Conservation (phyloP, 768 basidiomycete genomes). For the Leccinellum luteum region DNA sequence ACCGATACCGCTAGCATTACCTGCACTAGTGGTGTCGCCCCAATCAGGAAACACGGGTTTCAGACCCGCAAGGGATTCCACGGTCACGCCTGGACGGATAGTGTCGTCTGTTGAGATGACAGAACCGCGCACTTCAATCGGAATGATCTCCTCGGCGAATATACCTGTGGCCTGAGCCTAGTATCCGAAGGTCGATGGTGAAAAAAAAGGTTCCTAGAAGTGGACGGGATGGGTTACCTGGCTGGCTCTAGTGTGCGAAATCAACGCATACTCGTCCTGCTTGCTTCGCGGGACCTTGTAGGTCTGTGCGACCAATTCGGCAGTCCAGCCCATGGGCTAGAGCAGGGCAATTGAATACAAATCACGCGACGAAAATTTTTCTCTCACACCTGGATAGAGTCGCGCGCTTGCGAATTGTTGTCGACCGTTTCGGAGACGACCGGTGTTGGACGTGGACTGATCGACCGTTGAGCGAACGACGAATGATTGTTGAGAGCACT, state of each 20-base stretch:
- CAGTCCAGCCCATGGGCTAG: constrained; percentile 95
- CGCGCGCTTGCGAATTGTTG: constrained; percentile 60
- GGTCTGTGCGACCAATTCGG: constrained; percentile 82
- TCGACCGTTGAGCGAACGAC: not conserved
- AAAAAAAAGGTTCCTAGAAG: not conserved
- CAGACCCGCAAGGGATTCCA: constrained; percentile 70
- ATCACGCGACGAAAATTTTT: not conserved
- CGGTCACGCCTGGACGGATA: constrained; percentile 79
- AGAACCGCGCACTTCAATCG: constrained; percentile 69
- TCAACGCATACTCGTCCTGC: constrained; percentile 88
- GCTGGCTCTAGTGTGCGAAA: constrained; percentile 80
- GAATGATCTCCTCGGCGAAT: constrained; percentile 88
- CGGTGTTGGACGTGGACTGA: constrained; percentile 73
- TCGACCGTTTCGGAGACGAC: constrained; percentile 58
- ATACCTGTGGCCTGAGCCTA: constrained; percentile 69
- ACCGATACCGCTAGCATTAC: constrained; percentile 85
- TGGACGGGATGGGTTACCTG: constrained; percentile 39
- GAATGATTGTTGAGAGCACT: not conserved
- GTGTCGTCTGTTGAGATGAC: constrained; percentile 79
- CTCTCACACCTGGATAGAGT: constrained; percentile 59
- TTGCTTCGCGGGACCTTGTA: constrained; percentile 75
- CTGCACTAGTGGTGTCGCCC: constrained; percentile 75
- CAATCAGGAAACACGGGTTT: constrained; percentile 88
- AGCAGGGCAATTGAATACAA: not conserved
- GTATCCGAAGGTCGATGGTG: not conserved